Percentiles rank a stretch among this genome's conserved stretches.
phyloP scores from a whole-genome alignment of 2,329 filamentous ascomycete species.

The Ophiostoma australiae region DNA sequence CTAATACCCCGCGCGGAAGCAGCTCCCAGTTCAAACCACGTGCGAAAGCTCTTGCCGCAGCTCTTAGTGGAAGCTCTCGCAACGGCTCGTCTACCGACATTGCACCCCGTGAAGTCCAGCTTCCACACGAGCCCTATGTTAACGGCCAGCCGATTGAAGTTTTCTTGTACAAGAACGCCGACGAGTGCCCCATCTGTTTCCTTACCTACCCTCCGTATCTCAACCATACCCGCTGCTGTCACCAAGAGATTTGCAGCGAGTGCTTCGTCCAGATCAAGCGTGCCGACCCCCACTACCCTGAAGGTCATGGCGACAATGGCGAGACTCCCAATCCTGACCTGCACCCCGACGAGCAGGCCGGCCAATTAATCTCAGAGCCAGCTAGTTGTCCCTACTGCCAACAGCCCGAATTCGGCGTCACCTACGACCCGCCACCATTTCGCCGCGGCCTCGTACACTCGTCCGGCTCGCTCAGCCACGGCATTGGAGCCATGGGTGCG shows the following conservation, averaged over 20 bases:
- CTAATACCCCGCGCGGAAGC: constrained; percentile 41
- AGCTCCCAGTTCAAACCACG: constrained; percentile 63
- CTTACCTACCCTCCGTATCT: constrained; percentile 91
- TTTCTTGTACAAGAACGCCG: constrained; percentile 84
- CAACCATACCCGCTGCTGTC: constrained; percentile 91
- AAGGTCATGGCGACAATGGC: constrained; percentile 57
- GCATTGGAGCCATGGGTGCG: constrained; percentile 48
- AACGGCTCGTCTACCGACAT: constrained; percentile 57
- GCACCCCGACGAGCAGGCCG: constrained; percentile 48
- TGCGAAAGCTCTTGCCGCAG: constrained; percentile 81
- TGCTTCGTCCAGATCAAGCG: constrained; percentile 99
- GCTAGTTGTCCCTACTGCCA: constrained; percentile 93
- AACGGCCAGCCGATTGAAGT: constrained; percentile 94
- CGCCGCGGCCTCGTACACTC: constrained; percentile 73
- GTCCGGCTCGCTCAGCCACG: constrained; percentile 37
- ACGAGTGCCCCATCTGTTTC: constrained; percentile 94
- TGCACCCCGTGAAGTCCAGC: constrained; percentile 67
- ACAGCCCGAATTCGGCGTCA: constrained; percentile 92
- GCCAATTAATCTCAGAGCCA: constrained; percentile 80
- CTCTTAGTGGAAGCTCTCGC: constrained; percentile 68
- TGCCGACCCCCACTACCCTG: constrained; percentile 81
- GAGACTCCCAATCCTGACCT: constrained; percentile 30
- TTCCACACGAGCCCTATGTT: constrained; percentile 79
- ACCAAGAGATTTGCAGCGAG: constrained; percentile 94
- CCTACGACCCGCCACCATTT: constrained; percentile 84